A percentile compares a stretch with the other conserved stretches of the same genome.
Evolutionary conservation across 495 filamentous ascomycete species (phyloP).

Genomic region (Symbiotaphrina buchneri): DNA sequence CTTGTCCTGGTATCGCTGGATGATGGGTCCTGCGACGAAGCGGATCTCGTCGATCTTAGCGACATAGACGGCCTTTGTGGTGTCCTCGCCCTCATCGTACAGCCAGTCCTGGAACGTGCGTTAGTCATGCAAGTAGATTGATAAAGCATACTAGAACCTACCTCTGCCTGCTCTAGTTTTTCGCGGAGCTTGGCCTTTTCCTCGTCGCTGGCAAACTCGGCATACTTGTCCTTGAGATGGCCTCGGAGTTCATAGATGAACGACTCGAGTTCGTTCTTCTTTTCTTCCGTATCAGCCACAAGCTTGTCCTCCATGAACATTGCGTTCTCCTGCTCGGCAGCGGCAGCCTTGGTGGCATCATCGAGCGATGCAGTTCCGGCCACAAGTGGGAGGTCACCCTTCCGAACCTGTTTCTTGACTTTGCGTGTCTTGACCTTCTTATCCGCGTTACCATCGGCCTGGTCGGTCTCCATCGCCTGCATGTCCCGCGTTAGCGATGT

Average conservation of each 20-base stretch:
- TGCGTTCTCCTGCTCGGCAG: constrained; percentile 56
- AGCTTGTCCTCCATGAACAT: constrained; percentile 99
- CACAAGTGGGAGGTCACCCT: constrained; percentile 83
- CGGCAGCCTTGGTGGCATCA: constrained; percentile 32
- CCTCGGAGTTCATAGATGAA: constrained; percentile 91
- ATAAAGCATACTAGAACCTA: constrained; percentile 20
- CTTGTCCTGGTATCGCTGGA: constrained; percentile 90
- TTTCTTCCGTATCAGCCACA: constrained; percentile 93
- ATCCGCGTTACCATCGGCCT: constrained; percentile 35
- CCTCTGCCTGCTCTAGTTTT: constrained; percentile 67
- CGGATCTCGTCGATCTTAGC: constrained; percentile 93
- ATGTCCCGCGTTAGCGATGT: constrained; percentile 8
- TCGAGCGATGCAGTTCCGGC: constrained; percentile 66
- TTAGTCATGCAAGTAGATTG: constrained; percentile 4
- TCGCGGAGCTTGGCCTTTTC: constrained; percentile 70
- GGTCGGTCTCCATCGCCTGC: constrained; percentile 83
- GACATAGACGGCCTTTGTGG: constrained; percentile 80
- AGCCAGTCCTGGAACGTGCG: constrained; percentile 94
- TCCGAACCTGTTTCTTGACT: constrained; percentile 98
- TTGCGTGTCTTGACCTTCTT: constrained; percentile 84
- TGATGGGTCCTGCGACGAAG: constrained; percentile 71
- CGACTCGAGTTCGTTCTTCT: constrained; percentile 98
- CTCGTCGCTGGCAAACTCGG: constrained; percentile 72
- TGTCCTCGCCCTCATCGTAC: constrained; percentile 91
- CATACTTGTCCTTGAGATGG: constrained; percentile 79